Base-by-base conservation (phyloP, 2,329 filamentous ascomycete species). In the Cryphonectria nitschkei region DNA sequence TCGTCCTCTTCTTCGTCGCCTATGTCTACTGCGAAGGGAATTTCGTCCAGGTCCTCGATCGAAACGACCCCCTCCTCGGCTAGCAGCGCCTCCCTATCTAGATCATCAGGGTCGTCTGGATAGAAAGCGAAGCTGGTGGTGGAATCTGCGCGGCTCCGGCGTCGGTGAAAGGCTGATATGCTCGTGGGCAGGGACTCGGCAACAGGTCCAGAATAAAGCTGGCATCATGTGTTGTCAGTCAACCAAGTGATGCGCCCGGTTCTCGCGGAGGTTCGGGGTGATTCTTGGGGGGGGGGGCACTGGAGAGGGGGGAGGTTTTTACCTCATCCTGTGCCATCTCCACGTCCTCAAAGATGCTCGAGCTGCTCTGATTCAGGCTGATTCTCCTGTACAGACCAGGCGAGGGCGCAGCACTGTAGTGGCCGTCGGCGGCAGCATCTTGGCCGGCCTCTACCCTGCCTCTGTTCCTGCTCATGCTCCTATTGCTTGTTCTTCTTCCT, bases 251-350 rank as follows among this genome's bases (percentile, higher is more conserved):
- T 7, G 7, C 22, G 61, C 22, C 39, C 37, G 19, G 22, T 50
- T n/a, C 22, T n/a, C 14, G n/a, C 32, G 39, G 4, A 11, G 37
- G 34, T 58, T 11, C 37, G 46, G 52, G 56, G 52, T 60, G 37
- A 13, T 22, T 26, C 16, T 34, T n/a, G 46, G 22, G 11, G 22
- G 46, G 46, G 46, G 22, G 46, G 46, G 46, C 41, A 43, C 41
- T 39, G 37, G 37, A 43, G 46, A 5, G 14, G 72, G 8, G 14
- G 72, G n/a, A 58, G 50, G 41, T 61, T 66, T 81, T 68, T 78
- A 96, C 93, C 88, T 98, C 95, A 79, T 97, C 93, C 67, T 97
- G 94, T 29, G 96, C 95, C 96, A 99, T 98, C 80, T 98, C 95
- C n/a, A 98, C 95, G 81, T 97, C 94, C 75, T 94, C 94, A 76